Base-by-base conservation (phyloP, 768 basidiomycete genomes). In the Jaapia argillacea region DNA sequence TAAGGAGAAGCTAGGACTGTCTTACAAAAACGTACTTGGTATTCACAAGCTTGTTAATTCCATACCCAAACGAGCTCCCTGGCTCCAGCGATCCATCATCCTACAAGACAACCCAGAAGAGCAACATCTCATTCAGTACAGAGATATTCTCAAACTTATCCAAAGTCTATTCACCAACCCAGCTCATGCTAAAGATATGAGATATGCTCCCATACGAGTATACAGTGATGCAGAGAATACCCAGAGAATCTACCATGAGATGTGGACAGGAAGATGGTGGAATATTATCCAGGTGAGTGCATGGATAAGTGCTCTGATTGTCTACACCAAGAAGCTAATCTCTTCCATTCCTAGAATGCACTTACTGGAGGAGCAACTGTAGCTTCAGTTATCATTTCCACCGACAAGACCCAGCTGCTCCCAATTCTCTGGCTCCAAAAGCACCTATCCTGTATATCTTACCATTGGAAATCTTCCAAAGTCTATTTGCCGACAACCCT, bases 121-220 rank as follows among this genome's bases (percentile, higher is more conserved):
- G 44, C 65, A 75, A 24, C 55, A 57, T 22, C 52, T 64, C 54
- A 22, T 51, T 3, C 49, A 44, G 6, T 50, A 51, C 35, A 35
- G 50, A 23, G 42, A 51, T 41, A 41, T 45, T 5, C 3, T 45
- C 1, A 38, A 50, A 2, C 48, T 48, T 4, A 42, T 51, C 22
- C 6, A 41, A 21, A 31, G 22, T 24, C 45, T 51, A 6, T 23
- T 38, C 24, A 40, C 49, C 22, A 39, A 52, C 21, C 51, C 51
- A 3, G 5, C 51, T 12, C 41, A 43, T 37, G 31, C 50, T 14
- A 12, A 47, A 2, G 26, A 51, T 21, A 35, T 45, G 4, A 41
- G 45, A 21, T 45, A 44, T 12, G 4, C 13, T 5, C 41, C 44
- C 2, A 24, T 6, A 21, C 39, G 31, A 24, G n/a, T 44, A 4